phyloP scores from a whole-genome alignment of 1,139 yeast species.

The Scheffersomyces titani region DNA sequence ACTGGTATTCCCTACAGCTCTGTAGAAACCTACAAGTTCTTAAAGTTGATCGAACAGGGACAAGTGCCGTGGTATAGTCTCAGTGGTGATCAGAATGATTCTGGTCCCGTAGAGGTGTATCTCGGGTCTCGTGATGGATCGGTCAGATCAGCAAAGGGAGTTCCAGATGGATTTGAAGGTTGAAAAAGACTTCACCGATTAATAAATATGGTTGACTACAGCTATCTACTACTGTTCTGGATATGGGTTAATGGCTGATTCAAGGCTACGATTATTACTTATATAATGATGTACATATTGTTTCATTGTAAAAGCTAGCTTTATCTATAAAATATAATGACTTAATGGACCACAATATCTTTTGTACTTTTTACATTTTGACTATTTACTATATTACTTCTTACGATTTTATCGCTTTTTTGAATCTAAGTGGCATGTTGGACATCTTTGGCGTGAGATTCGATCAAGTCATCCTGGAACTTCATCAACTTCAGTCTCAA shows the following conservation, averaged over 20 bases:
- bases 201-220: not conserved
- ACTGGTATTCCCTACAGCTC: constrained; percentile 84
- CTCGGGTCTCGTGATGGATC: constrained; percentile 56
- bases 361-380: not conserved
- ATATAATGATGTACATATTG: not conserved
- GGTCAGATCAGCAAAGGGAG: constrained; percentile 74
- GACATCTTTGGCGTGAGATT: constrained; percentile 60
- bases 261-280: not conserved
- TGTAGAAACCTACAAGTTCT: constrained; percentile 72
- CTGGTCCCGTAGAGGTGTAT: constrained; percentile 65
- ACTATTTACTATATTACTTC: not conserved
- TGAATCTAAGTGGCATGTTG: constrained; percentile 39
- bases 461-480: constrained; percentile 64
- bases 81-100: constrained; percentile 39
- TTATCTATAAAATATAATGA: not conserved
- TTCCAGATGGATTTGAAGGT: constrained; percentile 75
- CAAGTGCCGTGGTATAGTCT: constrained; percentile 67
- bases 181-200: constrained; percentile 2
- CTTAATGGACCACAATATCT: not conserved
- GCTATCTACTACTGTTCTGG: not conserved
- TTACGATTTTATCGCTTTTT: not conserved
- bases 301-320: not conserved
- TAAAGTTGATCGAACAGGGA: constrained; percentile 69
- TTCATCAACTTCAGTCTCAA: constrained; percentile 48
- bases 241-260: not conserved